Percentiles rank a stretch among this genome's conserved stretches.
phyloP scores from a whole-genome alignment of 495 filamentous ascomycete genomes.

The Hypoxylon trugodes region DNA sequence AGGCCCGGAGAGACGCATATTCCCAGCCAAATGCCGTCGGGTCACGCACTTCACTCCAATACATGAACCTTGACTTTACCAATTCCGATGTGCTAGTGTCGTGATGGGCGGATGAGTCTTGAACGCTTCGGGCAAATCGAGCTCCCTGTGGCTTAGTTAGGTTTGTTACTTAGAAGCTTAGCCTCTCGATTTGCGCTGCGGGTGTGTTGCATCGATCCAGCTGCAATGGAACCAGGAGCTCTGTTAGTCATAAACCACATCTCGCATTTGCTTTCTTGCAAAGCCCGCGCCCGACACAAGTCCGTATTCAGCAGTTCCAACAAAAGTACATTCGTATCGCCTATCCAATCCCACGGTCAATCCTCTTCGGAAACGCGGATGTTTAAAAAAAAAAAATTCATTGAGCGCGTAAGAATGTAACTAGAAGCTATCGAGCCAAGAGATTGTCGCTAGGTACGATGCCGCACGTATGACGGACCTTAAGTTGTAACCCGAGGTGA shows the following conservation, averaged over 20 bases:
- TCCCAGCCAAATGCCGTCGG: constrained; percentile 26
- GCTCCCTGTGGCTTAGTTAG: constrained; percentile 36
- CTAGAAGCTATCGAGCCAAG: constrained; percentile 4
- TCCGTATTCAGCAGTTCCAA: constrained; percentile 23
- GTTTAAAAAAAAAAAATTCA: constrained; percentile 3
- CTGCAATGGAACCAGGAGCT: constrained; percentile 36
- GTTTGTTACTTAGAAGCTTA: constrained; percentile 36
- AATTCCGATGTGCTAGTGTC: constrained; percentile 28
- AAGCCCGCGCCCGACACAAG: constrained; percentile 16
- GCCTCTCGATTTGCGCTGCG: constrained; percentile 37
- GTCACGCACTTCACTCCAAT: constrained; percentile 40
- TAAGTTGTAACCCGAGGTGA: constrained; percentile 29
- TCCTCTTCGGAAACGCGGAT: constrained; percentile 26
- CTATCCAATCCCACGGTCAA: constrained; percentile 20
- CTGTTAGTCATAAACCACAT: constrained; percentile 36
- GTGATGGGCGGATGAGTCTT: constrained; percentile 31
- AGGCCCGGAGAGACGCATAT: constrained; percentile 19
- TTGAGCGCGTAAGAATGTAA: constrained; percentile 13
- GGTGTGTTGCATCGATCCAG: constrained; percentile 42
- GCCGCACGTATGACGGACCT: constrained; percentile 22
- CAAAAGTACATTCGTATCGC: constrained; percentile 23
- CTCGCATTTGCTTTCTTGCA: constrained; percentile 34
- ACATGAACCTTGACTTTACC: constrained; percentile 7
- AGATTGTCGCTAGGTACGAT: constrained; percentile 20
- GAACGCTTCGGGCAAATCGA: constrained; percentile 33